Conservation (phyloP, 495 filamentous ascomycete species). For the Bryoglossum gracile region DNA sequence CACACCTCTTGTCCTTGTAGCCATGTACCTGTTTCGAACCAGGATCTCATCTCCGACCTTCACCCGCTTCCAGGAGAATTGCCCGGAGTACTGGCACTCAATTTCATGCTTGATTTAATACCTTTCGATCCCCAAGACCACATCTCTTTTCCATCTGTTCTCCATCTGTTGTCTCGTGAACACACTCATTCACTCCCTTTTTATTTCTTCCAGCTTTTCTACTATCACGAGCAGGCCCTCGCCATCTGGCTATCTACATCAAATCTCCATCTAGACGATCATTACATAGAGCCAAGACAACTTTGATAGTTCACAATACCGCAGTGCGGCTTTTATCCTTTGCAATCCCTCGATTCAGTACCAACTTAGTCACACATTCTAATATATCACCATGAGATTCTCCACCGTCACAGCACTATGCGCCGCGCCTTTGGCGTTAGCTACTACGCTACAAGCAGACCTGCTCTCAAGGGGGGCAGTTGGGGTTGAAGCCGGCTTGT, state of each 20-base stretch:
- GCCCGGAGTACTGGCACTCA: constrained; percentile 25
- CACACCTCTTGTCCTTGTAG: too few relatives aligned
- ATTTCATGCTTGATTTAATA: constrained; percentile 50
- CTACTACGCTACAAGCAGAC: constrained; percentile 31
- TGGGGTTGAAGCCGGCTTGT: background rate
- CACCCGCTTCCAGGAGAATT: constrained; percentile 26
- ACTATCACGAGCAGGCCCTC: constrained; percentile 51
- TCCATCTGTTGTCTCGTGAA: constrained; percentile 27
- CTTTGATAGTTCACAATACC: constrained; percentile 25
- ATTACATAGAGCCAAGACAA: constrained; percentile 20
- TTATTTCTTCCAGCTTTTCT: constrained; percentile 32
- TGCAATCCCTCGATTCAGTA: constrained; percentile 19
- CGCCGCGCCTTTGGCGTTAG: constrained; percentile 44
- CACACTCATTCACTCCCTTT: constrained; percentile 30
- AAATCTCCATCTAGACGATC: constrained; percentile 18
- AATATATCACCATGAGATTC: constrained; percentile 44
- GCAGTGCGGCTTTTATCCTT: constrained; percentile 23
- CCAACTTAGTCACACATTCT: constrained; percentile 11
- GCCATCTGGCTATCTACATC: constrained; percentile 28
- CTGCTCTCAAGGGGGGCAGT: constrained; percentile 9
- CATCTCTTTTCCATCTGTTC: constrained; percentile 32
- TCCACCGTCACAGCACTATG: constrained; percentile 36
- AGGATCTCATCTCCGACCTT: constrained; percentile 30
- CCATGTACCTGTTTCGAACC: constrained; percentile 41
- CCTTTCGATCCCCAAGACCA: constrained; percentile 26